Conservation (phyloP, 2,329 filamentous ascomycete species). For the Cladosporium sphaerospermum region DNA sequence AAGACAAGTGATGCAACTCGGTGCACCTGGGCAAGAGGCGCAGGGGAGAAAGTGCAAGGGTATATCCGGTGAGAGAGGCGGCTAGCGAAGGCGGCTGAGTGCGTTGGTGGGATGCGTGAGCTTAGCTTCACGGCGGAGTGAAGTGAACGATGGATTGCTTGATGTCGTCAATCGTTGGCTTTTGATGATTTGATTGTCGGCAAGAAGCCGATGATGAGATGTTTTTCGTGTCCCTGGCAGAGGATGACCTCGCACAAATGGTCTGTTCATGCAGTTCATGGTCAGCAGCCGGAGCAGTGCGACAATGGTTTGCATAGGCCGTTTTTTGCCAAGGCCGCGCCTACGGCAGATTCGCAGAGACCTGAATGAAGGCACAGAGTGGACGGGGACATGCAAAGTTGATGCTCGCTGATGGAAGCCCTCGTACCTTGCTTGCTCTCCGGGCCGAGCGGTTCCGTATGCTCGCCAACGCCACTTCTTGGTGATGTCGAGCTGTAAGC, state of each 20-base stretch:
- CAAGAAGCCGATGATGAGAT: not conserved
- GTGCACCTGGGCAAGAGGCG: not conserved
- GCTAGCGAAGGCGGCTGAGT: not conserved
- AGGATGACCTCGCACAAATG: not conserved
- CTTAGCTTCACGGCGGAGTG: not conserved
- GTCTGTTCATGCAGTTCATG: slow-evolving; percentile 6
- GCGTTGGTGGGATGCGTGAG: not conserved
- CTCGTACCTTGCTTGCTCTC: slow-evolving; percentile 5
- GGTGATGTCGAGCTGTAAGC: slow-evolving; percentile 2
- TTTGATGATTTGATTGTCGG: not conserved
- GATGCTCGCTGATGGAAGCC: not conserved
- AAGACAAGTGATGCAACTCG: not conserved
- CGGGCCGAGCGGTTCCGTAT: slow-evolving; percentile 5
- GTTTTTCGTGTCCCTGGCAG: not conserved
- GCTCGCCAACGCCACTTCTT: slow-evolving; percentile 8
- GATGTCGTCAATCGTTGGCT: not conserved
- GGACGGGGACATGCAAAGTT: too few species aligned
- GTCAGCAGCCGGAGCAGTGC: not conserved
- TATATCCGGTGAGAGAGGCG: not conserved
- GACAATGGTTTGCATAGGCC: too few species aligned
- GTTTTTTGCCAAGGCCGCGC: not conserved
- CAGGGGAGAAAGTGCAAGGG: not conserved
- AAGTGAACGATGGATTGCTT: slow-evolving; percentile 5
- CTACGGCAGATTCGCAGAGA: not conserved
- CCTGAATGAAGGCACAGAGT: too few species aligned